phyloP scores from a whole-genome alignment of 257 asterid genomes.

The Jacaranda mimosifolia region DNA sequence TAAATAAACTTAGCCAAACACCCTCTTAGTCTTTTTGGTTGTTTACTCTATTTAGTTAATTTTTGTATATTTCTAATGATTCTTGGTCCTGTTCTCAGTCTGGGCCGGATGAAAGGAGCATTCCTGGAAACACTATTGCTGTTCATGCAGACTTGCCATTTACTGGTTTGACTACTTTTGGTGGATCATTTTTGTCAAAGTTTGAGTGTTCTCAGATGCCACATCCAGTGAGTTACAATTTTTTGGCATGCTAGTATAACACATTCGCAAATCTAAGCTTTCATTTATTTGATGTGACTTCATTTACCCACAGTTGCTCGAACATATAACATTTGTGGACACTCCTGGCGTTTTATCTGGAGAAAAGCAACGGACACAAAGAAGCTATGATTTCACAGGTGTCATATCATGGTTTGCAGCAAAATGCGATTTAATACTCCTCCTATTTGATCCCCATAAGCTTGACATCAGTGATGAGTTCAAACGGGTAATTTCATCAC shows the following conservation, averaged over 20 bases:
- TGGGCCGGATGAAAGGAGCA: constrained; percentile 93
- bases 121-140: constrained; percentile 97
- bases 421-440: constrained; percentile 89
- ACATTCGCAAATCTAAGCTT: background rate
- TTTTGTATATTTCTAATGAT: constrained; percentile 5
- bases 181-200: constrained; percentile 92
- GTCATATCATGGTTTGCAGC: constrained; percentile 99
- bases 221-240: constrained; percentile 79
- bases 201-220: constrained; percentile 99
- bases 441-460: constrained; percentile 93
- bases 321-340: constrained; percentile 89
- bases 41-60: constrained; percentile 1
- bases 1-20: too few species aligned
- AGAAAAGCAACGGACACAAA: constrained; percentile 91
- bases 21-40: constrained; percentile 11
- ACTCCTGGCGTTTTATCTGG: constrained; percentile 99
- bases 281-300: constrained; percentile 23
- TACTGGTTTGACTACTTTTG: constrained; percentile 78
- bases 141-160: constrained; percentile 90
- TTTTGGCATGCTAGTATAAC: constrained; percentile 5
- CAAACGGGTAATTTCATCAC: constrained; percentile 86
- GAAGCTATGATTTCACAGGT: constrained; percentile 97
- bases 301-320: constrained; percentile 66
- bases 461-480: constrained; percentile 98
- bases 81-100: constrained; percentile 59